Evolutionary conservation across 2,329 filamentous ascomycete species (phyloP), one percentile per base, ranked within the genome.

Genomic region (Scytalidium sp.): DNA sequence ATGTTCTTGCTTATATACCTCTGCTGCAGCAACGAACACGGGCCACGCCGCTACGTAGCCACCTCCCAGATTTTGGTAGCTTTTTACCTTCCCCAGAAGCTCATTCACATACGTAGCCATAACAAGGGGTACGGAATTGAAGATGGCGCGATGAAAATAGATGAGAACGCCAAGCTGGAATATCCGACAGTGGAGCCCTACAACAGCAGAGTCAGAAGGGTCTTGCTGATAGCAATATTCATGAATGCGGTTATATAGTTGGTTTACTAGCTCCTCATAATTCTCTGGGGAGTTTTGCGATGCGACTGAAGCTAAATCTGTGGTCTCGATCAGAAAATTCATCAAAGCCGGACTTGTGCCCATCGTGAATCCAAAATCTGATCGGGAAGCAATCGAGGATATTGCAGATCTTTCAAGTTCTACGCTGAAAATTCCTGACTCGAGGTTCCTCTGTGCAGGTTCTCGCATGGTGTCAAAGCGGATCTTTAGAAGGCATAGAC

Each of bases 401-500:
- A 36, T 36, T n/a, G 17, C 13, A 15, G 8, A n/a, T 36, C 15
- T 36, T n/a, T 36, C 32, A n/a, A 36, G 32, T 4, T n/a, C 13
- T 5, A 36, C 13, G 17, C 13, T 15, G 7, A n/a, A n/a, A 9
- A n/a, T 36, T 8, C 4, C 13, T 15, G 32, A 36, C 5, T 8
- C 7, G 4, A 4, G 11, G 4, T 5, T 36, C 17, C 17, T 36
- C 13, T 36, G 4, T 10, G 32, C 8, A 15, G 11, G 45, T 15
- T 39, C 6, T 41, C n/a, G 45, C 32, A 36, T 21, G 23, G 23
- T 49, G 17, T 49, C 41, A 19, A 27, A 44, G 22, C 32, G 25
- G 20, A 44, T 49, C 15, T 49, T 43, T 6, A 49, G 43, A 7
- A 49, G 11, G 22, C 41, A 49, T 32, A 48, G 39, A 10, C 22